Conservation (phyloP, 257 asterid species). For the Fraxinus pennsylvanica region DNA sequence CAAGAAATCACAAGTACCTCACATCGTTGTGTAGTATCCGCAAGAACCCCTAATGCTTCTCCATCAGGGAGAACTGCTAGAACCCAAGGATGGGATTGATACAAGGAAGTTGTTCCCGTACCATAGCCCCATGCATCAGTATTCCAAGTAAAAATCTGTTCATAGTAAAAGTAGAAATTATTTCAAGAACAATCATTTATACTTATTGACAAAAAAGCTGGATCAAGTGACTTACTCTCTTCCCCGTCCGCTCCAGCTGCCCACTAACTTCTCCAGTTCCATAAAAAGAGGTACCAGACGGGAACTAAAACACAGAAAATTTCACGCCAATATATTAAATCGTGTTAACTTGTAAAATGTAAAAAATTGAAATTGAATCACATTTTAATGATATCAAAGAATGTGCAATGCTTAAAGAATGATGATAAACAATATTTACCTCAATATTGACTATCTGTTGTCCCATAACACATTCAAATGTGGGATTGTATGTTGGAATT, state of each 20-base stretch:
- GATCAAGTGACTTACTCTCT: constrained; percentile 58
- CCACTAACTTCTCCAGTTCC: constrained; percentile 98
- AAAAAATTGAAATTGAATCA: constrained; percentile 3
- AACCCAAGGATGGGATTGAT: constrained; percentile 99
- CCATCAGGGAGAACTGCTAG: constrained; percentile 88
- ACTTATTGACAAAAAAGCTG: not conserved
- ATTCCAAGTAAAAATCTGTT: constrained; percentile 86
- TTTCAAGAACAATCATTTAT: not conserved
- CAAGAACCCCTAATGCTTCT: constrained; percentile 88
- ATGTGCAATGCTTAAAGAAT: constrained; percentile 4
- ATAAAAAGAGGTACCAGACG: constrained; percentile 77
- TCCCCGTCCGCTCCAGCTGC: constrained; percentile 87
- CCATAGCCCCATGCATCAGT: constrained; percentile 98
- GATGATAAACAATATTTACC: constrained; percentile 43
- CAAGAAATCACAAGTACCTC: constrained; percentile 55
- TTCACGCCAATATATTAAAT: constrained; percentile 23
- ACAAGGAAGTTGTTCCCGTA: constrained; percentile 83
- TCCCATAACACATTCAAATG: constrained; percentile 60
- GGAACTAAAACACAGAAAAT: constrained; percentile 57
- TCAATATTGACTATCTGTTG: constrained; percentile 67
- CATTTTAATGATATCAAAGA: not conserved
- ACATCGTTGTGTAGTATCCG: constrained; percentile 87
- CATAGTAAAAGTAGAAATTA: constrained; percentile 16
- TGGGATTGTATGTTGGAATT: constrained; percentile 63
- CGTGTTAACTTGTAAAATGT: not conserved